Evolutionary conservation across 2,329 filamentous ascomycete species (phyloP).

Genomic region (Calonectria fujianensis): DNA sequence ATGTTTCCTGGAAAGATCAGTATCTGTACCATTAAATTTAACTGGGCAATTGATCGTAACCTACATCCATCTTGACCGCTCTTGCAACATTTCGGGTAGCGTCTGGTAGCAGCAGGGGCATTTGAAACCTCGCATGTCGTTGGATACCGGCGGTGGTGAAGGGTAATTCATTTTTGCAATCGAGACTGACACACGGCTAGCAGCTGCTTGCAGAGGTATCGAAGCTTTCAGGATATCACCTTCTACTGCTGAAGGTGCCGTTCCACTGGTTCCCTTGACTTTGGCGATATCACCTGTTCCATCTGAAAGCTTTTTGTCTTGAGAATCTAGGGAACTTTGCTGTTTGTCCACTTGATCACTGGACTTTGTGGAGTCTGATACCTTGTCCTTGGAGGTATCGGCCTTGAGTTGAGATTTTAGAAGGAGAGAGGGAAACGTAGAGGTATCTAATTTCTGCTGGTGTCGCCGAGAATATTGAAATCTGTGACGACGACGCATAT

Average conservation of each 20-base stretch:
- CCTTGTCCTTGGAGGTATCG: neutral
- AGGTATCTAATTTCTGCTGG: conserved; percentile 24
- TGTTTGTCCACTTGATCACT: neutral
- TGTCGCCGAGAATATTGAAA: conserved; percentile 23
- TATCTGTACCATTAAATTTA: neutral
- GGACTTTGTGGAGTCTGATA: neutral
- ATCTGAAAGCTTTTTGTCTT: too few relatives aligned
- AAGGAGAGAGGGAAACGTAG: neutral
- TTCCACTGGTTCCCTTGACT: neutral
- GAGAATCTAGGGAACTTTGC: too few relatives aligned
- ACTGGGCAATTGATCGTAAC: neutral
- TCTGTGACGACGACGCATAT: conserved; percentile 24
- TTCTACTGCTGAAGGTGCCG: conserved; percentile 4
- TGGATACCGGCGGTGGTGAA: conserved; percentile 5
- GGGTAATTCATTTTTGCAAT: conserved; percentile 30
- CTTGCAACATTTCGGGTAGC: conserved; percentile 34
- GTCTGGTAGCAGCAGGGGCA: conserved; percentile 41
- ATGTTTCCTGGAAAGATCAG: conserved; percentile 28
- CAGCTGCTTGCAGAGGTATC: conserved; percentile 15
- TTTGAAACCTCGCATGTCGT: conserved; percentile 28
- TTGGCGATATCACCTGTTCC: neutral
- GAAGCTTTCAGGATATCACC: conserved; percentile 15
- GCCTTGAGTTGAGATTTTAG: neutral
- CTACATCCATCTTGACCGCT: conserved; percentile 29
- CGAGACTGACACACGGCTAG: conserved; percentile 29